These are phyloP conservation scores for Penicillium brevicompactum DNA, from an alignment of 2,329 filamentous ascomycete species.

Conservation along the genomic window DNA sequence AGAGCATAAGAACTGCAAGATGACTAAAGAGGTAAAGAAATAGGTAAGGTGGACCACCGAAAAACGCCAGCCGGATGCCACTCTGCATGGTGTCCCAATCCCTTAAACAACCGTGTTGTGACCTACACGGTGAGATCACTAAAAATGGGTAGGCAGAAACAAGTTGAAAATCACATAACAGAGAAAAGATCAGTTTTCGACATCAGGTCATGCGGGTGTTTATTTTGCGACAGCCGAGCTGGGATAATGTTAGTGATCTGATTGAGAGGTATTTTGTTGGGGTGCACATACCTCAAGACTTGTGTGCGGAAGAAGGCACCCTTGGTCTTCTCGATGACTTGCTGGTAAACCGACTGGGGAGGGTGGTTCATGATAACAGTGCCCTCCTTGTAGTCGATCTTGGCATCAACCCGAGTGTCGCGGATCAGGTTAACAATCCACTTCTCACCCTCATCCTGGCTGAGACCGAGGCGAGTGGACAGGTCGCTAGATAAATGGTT, in stretches of 20 bases:
- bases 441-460: conserved; percentile 96
- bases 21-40: conserved; percentile 29
- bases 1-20: conserved; percentile 21
- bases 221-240: conserved; percentile 55
- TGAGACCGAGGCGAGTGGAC: conserved; percentile 85
- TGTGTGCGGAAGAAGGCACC: conserved; percentile 98
- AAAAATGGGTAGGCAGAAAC: conserved; percentile 35
- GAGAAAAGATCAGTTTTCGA: conserved; percentile 32
- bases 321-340: conserved; percentile 99
- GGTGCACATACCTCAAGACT: conserved; percentile 65
- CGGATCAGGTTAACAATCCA: conserved; percentile 99
- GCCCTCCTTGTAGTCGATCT: conserved; percentile 99
- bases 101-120: conserved; percentile 32
- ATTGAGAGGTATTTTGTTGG: not conserved
- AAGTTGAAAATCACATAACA: conserved; percentile 34
- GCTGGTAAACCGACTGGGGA: conserved; percentile 96
- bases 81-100: conserved; percentile 40
- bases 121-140: conserved; percentile 34
- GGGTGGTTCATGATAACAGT: conserved; percentile 99
- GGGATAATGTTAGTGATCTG: conserved; percentile 11
- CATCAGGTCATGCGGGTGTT: conserved; percentile 32
- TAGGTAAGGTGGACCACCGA: conserved; percentile 39
- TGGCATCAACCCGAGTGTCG: conserved; percentile 94
- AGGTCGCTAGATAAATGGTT: conserved; percentile 63
- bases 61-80: conserved; percentile 47